Evolutionary conservation across 2,329 filamentous ascomycete species (phyloP).

Genomic region (Dothidotthia symphoricarpi): DNA sequence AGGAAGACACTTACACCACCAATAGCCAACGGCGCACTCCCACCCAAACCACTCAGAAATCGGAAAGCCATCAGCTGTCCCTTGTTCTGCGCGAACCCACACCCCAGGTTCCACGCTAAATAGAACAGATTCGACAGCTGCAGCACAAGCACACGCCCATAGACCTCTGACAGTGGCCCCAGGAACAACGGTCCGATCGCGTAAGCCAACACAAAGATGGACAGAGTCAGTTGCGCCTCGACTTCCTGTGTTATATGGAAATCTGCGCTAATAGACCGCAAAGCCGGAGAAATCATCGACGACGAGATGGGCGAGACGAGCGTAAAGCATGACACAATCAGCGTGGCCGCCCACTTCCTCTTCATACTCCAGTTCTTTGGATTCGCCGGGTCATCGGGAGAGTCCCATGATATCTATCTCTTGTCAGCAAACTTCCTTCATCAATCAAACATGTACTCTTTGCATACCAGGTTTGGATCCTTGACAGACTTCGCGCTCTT

Average conservation of each 20-base stretch:
- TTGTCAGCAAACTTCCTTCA: constrained; percentile 5
- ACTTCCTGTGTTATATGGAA: constrained; percentile 36
- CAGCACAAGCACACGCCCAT: constrained; percentile 40
- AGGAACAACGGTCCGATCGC: constrained; percentile 42
- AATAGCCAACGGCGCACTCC: constrained; percentile 40
- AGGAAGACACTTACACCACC: constrained; percentile 29
- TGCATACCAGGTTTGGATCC: constrained; percentile 36
- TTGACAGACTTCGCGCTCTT: constrained; percentile 23
- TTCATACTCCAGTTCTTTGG: constrained; percentile 49
- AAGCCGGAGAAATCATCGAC: constrained; percentile 42
- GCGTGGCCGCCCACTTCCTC: constrained; percentile 46
- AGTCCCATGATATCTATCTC: constrained; percentile 47
- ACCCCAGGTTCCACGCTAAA: constrained; percentile 41
- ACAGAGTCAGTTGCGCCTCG: constrained; percentile 37
- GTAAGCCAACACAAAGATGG: constrained; percentile 44
- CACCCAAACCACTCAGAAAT: constrained; percentile 40
- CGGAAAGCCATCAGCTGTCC: constrained; percentile 40
- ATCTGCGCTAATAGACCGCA: constrained; percentile 32
- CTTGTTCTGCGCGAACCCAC: constrained; percentile 39
- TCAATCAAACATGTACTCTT: background rate
- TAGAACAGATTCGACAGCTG: constrained; percentile 43
- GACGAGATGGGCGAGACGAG: constrained; percentile 43
- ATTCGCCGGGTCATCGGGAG: constrained; percentile 47
- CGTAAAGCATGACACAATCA: constrained; percentile 45
- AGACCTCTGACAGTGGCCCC: constrained; percentile 41